Evolutionary conservation across 164 flowering plant genomes (phyloP).

Genomic region (Taxillus chinensis): DNA sequence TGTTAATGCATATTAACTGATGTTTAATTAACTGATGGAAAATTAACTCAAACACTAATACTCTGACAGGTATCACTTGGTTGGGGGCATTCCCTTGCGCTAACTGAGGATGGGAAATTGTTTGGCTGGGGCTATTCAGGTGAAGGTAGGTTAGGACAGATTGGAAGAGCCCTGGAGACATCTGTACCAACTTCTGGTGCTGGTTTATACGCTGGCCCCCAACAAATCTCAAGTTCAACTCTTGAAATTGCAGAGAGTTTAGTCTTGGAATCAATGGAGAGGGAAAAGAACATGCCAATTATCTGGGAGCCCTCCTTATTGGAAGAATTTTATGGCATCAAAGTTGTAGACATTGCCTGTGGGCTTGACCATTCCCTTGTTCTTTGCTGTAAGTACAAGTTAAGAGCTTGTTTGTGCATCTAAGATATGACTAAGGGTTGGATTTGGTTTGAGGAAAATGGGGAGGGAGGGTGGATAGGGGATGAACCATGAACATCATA

Average conservation of each 20-base stretch:
- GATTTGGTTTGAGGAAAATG: no score
- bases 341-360: slow-evolving; percentile 68
- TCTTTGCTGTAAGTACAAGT: slow-evolving; percentile 49
- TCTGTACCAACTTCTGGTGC: slow-evolving; percentile 26
- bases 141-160: slow-evolving; percentile 72
- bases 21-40: not conserved
- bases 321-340: slow-evolving; percentile 38
- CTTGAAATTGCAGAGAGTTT: slow-evolving; percentile 49
- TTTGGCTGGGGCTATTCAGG: slow-evolving; percentile 94
- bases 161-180: slow-evolving; percentile 30
- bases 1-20: not conserved
- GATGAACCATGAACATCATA: no score
- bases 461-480: no score
- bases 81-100: slow-evolving; percentile 92
- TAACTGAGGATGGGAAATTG: slow-evolving; percentile 57
- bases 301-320: slow-evolving; percentile 73
- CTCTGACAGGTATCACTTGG: slow-evolving; percentile 68
- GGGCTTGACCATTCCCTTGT: slow-evolving; percentile 89
- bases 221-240: slow-evolving; percentile 12
- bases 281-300: slow-evolving; percentile 77
- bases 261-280: slow-evolving; percentile 61
- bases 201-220: not conserved
- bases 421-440: not conserved
- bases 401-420: not conserved
- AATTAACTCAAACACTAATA: not conserved